Conservation (phyloP, 345 rosid genomes). For the Salix dunnii region DNA sequence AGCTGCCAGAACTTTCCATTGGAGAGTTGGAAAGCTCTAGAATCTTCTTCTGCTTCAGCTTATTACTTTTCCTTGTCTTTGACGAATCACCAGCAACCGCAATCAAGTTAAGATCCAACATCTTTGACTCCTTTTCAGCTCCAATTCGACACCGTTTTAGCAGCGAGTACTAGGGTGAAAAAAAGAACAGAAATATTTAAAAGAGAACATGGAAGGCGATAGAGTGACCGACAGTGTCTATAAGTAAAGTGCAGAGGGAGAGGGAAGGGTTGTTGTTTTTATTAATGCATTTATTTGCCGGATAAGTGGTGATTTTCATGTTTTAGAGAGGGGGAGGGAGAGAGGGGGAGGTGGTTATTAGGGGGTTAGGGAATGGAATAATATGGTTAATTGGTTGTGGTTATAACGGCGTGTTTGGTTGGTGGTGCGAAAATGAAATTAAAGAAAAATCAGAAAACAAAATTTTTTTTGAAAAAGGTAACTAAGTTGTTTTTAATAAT, state of each 20-base stretch:
- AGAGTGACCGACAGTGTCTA: not conserved
- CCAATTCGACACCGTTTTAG: not conserved
- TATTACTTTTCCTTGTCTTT: conserved; percentile 2
- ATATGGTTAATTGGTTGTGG: not conserved
- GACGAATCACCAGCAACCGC: conserved; percentile 11
- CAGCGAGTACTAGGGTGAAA: not conserved
- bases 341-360: not conserved
- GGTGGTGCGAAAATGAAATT: no score
- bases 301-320: not conserved
- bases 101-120: conserved; percentile 57
- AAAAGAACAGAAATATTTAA: not conserved
- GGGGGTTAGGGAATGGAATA: no score
- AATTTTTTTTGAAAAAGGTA: no score
- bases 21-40: conserved; percentile 12
- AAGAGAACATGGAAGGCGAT: not conserved
- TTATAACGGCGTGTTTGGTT: not conserved
- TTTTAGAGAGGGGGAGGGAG: not conserved
- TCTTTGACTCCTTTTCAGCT: not conserved
- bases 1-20: conserved; percentile 39
- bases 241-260: not conserved
- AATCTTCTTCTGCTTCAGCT: conserved; percentile 1
- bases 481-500: no score
- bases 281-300: no score
- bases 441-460: no score
- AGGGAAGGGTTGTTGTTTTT: not conserved